phyloP scores from a whole-genome alignment of 2,329 filamentous ascomycete species.

The Fusarium marasasianum region DNA sequence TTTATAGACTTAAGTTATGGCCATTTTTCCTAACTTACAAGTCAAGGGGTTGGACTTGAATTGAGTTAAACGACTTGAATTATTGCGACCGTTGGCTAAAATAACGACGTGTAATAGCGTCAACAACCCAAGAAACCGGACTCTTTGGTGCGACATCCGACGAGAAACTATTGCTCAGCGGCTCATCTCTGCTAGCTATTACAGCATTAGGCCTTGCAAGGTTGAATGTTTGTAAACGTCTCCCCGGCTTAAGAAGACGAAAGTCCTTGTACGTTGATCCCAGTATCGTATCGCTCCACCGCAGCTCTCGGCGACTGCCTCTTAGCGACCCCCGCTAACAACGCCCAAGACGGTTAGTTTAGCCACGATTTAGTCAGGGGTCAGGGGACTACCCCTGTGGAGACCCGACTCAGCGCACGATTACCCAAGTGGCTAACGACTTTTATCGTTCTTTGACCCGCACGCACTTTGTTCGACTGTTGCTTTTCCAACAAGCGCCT shows the following conservation, averaged over 20 bases:
- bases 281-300: conserved; percentile 15
- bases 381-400: not conserved
- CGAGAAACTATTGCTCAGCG: not conserved
- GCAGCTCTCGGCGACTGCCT: conserved; percentile 18
- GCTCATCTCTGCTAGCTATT: not conserved
- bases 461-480: conserved; percentile 11
- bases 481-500: conserved; percentile 1
- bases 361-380: conserved; percentile 22
- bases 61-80: too few relatives aligned
- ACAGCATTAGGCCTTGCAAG: not conserved
- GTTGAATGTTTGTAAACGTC: not conserved
- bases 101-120: not conserved
- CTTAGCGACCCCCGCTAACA: conserved; percentile 13
- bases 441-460: conserved; percentile 17
- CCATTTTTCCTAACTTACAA: too few relatives aligned
- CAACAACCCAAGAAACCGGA: not conserved
- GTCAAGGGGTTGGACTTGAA: too few relatives aligned
- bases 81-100: too few relatives aligned
- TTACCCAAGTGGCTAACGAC: conserved; percentile 14
- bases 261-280: conserved; percentile 11
- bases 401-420: not conserved
- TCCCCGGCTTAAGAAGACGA: not conserved
- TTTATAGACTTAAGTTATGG: too few relatives aligned
- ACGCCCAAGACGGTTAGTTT: not conserved
- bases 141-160: conserved; percentile 27